Evolutionary conservation across 192 early-diverging fungal species (phyloP).

Genomic region (Podila clonocystis): DNA sequence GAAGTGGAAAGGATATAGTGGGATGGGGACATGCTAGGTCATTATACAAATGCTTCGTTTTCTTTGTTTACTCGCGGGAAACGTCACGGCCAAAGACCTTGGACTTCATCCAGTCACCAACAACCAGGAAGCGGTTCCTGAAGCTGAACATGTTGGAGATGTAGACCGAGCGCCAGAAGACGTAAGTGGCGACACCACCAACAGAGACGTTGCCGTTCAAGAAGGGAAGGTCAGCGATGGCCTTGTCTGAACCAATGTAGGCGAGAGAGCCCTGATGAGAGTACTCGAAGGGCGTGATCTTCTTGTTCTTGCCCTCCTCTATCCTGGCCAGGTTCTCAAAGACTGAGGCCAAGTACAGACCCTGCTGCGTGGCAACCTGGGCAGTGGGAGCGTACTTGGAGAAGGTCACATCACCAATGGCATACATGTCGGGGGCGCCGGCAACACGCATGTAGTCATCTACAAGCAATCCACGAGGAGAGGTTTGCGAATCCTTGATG

Average conservation of each 20-base stretch:
- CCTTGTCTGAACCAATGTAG: conserved; percentile 94
- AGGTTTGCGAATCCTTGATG: conserved; percentile 66
- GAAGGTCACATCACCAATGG: conserved; percentile 78
- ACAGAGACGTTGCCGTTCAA: conserved; percentile 71
- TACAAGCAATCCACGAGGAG: conserved; percentile 73
- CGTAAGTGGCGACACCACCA: conserved; percentile 75
- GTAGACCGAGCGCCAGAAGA: conserved; percentile 83
- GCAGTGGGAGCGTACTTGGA: conserved; percentile 86
- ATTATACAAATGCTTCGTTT: no score
- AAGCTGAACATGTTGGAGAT: conserved; percentile 84
- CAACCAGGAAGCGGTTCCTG: conserved; percentile 85
- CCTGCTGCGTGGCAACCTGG: conserved; percentile 91
- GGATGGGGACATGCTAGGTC: neutral
- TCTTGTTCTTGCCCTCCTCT: conserved; percentile 50
- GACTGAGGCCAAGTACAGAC: conserved; percentile 81
- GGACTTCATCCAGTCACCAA: conserved; percentile 93
- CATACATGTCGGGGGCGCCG: conserved; percentile 71
- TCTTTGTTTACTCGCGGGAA: conserved; percentile 77
- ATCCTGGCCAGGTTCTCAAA: conserved; percentile 72
- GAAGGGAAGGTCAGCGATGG: conserved; percentile 93
- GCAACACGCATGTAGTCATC: conserved; percentile 78
- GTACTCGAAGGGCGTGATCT: conserved; percentile 81
- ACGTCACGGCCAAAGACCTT: conserved; percentile 93
- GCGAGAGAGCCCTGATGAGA: conserved; percentile 88
- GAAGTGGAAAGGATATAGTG: neutral